Evolutionary conservation across 1,284 basidiomycete species (phyloP).

Genomic region (Cutaneotrichosporon mucoides): DNA sequence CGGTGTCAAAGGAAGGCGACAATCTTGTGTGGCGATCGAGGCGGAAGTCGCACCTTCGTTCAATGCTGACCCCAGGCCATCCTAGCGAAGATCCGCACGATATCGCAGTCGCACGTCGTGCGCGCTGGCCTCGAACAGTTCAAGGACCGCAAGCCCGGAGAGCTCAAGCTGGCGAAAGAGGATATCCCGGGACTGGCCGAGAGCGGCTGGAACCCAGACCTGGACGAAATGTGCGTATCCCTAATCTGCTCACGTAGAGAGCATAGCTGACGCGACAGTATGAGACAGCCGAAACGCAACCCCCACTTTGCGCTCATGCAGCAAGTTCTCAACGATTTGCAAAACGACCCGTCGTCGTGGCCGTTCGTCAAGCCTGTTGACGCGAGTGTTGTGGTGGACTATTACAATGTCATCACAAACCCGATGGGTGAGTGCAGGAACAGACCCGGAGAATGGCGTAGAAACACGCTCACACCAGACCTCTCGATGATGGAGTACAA

Average conservation of each 20-base stretch:
- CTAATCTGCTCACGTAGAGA: background rate
- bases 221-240: conserved; percentile 64
- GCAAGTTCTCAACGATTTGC: conserved; percentile 75
- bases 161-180: conserved; percentile 46
- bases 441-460: too few species aligned
- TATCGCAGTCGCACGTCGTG: conserved; percentile 81
- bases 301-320: conserved; percentile 67
- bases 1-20: too few species aligned
- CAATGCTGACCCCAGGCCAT: conserved; percentile 56
- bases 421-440: conserved; percentile 75
- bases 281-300: conserved; percentile 56
- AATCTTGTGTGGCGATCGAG: too few species aligned
- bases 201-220: conserved; percentile 87
- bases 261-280: conserved; percentile 29
- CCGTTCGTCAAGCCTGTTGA: conserved; percentile 63
- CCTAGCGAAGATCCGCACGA: conserved; percentile 79
- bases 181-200: conserved; percentile 85
- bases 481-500: conserved; percentile 90
- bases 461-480: conserved; percentile 56
- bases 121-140: conserved; percentile 79
- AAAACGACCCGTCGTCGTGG: conserved; percentile 79
- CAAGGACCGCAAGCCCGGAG: conserved; percentile 51
- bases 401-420: conserved; percentile 82
- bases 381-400: conserved; percentile 77
- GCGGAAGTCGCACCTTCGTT: too few species aligned